Conservation (phyloP, 176 grass and related monocot genomes). For the Hordeum vulgare region MorexV3_pseudomolecules_assembly NC_058521.1:83090956-83091455, state of each 20-base stretch:
- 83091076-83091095: neutral
- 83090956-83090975: neutral
- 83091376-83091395: too few species aligned
- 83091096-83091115: neutral
- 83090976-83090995: neutral
- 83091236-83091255: too few species aligned
- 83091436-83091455: neutral
- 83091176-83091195: too few species aligned
- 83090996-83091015: neutral
- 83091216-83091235: too few species aligned
- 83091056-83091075: neutral
- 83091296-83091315: neutral
- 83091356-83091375: neutral
- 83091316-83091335: neutral
- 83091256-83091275: neutral
- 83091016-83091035: neutral
- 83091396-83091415: neutral
- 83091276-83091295: neutral
- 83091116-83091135: neutral
- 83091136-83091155: too few species aligned
- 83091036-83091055: neutral
- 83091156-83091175: too few species aligned
- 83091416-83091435: too few species aligned
- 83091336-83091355: neutral
- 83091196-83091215: too few species aligned